Evolutionary conservation across 2,329 filamentous ascomycete species (phyloP).

Genomic region (Coniella vitis): DNA sequence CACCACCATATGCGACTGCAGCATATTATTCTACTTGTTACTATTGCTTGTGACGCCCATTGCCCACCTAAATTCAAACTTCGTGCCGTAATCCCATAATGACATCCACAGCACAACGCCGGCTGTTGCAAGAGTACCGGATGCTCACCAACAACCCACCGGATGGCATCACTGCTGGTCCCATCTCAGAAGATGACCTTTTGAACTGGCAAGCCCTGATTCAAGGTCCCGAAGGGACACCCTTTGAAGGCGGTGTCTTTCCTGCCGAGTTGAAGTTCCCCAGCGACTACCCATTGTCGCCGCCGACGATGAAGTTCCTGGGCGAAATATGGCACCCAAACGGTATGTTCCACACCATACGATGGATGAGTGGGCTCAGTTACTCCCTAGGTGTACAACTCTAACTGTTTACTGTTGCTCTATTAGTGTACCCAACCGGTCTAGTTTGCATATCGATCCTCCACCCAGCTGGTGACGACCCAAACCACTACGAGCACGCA

Average conservation of each 20-base stretch:
- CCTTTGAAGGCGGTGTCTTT: slow-evolving; percentile 93
- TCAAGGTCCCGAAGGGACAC: slow-evolving; percentile 89
- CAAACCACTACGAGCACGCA: slow-evolving; percentile 96
- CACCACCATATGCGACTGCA: no score
- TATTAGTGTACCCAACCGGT: slow-evolving; percentile 77
- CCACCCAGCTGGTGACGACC: slow-evolving; percentile 91
- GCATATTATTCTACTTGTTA: no score
- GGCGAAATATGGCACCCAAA: slow-evolving; percentile 96
- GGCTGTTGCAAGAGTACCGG: slow-evolving; percentile 94
- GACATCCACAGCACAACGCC: slow-evolving; percentile 56
- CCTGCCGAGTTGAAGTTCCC: slow-evolving; percentile 92
- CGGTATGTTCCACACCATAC: slow-evolving; percentile 43
- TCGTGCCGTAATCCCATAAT: no score
- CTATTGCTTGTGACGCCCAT: no score
- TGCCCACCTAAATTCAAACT: no score
- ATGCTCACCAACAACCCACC: slow-evolving; percentile 88
- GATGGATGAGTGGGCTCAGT: no score
- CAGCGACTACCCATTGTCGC: slow-evolving; percentile 92
- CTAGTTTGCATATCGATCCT: slow-evolving; percentile 98
- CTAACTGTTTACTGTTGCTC: background rate
- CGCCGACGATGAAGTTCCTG: slow-evolving; percentile 92
- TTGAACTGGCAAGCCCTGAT: slow-evolving; percentile 96
- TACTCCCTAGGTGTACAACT: background rate
- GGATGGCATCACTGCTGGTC: slow-evolving; percentile 95
- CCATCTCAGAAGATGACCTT: slow-evolving; percentile 88